Conservation (phyloP, 225 moss, liverwort and hornwort genomes). For the Pseudoscleropodium purum region DNA sequence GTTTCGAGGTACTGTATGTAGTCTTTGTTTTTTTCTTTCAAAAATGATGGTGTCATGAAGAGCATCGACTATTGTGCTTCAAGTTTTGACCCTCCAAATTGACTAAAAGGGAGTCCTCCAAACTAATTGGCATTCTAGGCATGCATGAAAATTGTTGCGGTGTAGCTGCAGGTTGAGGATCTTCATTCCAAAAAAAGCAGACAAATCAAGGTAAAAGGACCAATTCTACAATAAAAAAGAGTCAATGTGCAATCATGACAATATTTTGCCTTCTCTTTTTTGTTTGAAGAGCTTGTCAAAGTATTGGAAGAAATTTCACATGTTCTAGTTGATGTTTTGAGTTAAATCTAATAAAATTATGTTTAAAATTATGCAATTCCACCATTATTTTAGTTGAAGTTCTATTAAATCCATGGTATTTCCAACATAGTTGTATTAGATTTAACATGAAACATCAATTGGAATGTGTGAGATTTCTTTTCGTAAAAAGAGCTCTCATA, state of each 20-base stretch:
- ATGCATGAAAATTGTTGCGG: rapidly evolving
- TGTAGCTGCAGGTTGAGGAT: rapidly evolving
- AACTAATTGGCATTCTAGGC: rapidly evolving
- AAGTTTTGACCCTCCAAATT: background rate
- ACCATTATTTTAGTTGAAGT: too few relatives aligned
- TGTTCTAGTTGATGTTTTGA: too few relatives aligned
- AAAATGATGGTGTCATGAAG: background rate
- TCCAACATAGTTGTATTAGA: too few relatives aligned
- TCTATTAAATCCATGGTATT: too few relatives aligned
- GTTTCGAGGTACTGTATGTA: background rate
- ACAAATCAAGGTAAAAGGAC: rapidly evolving
- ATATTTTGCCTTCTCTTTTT: background rate
- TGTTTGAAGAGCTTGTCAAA: rapidly evolving
- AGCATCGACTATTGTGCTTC: background rate
- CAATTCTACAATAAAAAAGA: background rate
- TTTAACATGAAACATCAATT: too few relatives aligned
- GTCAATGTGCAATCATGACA: background rate
- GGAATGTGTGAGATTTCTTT: too few relatives aligned
- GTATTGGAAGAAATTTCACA: too few relatives aligned
- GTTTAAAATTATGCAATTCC: too few relatives aligned
- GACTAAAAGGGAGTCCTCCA: background rate
- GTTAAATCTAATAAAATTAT: too few relatives aligned
- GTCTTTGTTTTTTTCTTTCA: background rate
- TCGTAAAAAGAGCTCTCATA: background rate
- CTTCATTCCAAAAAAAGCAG: too few relatives aligned